Evolutionary conservation across 192 early-diverging fungal species (phyloP), one percentile per base, ranked within the genome.

Genomic region (Linnemannia schmuckeri): DNA sequence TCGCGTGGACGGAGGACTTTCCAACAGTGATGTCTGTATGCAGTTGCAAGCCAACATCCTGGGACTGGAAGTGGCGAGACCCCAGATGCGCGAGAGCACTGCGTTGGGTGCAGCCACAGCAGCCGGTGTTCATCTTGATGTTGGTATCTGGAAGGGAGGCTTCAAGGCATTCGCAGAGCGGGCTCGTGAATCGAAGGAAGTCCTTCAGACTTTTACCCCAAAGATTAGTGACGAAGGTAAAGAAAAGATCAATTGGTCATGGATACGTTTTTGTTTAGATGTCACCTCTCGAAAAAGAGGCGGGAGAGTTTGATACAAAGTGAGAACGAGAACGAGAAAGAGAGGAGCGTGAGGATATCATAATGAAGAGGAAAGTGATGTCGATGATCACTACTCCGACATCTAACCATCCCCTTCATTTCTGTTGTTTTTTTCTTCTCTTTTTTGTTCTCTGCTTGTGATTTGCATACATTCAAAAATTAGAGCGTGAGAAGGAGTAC

Each of bases 1-100:
- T 24, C 94, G 95, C 47, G 97, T 97, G n/a, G 97, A 99, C 81
- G 97, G 97, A n/a, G 97, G 97, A 17, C 88, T 99, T 86, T 97
- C 96, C 42, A 96, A 96, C 88, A 97, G 97, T 37, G 96, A 97
- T 77, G 71, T 96, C 49, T 92, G 93, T 74, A 99, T 99, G 97
- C 97, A 99, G 89, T 90, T 99, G 72, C 97, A 98, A 90, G 93
- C 97, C 20, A 93, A 99, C 80, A 91, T 97, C 40, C 81, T 96
- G 27, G 93, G 93, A 20, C 95, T 98, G 70, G 90, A 94, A 46
- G 97, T 98, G 13, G 86, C 91, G 52, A 90, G 97, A 54, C 97
- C 97, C 3, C 89, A 88, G 52, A 99, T 98, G 97, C 90, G 93
- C 49, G 97, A 99, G 83, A 97, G 95, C 5, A 98, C 97, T 37